Evolutionary conservation across 2,329 filamentous ascomycete species (phyloP), one percentile per base, ranked within the genome.

Genomic region (Phymatotrichopsis omnivora): DNA sequence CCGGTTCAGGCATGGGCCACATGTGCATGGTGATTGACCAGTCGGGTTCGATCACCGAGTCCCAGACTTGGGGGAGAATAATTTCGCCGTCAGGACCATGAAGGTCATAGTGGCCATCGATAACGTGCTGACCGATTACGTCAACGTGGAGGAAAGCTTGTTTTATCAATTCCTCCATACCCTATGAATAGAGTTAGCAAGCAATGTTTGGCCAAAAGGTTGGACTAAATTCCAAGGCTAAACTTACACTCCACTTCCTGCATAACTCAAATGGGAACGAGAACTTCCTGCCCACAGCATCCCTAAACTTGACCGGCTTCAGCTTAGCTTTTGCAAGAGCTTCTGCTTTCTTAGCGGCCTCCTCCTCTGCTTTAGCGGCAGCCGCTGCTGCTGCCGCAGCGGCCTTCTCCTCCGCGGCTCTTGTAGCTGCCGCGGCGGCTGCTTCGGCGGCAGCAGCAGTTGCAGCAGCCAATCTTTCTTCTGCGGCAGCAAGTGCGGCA

Each of bases 241-340:
- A 35, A 73, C 76, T 61, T 75, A 87, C 83, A 68, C 71, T 68
- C 85, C 85, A 93, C 2, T 80, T 91, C 59, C 78, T 76, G 64
- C 86, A 94, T 23, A 93, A 64, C 53, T 87, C 76, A 65, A 80
- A 94, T 1, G 87, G 87, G 60, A 95, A 94, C 64, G 78, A 91
- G 63, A 93, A 95, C 63, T 93, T 94, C 55, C 87, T 75, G 24
- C 85, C 84, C 12, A 95, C 78, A 1, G 86, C 86, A 61, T 95
- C 87, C 65, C 93, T 93, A 67, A 93, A 93, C 56, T 80, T 80
- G 62, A 94, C 84, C 2, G 83, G 84, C 32, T 78, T 70, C 62
- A 85, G 82, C 55, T 71, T 70, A 14, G 60, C 64, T 11, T 69
- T 70, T 30, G 79, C 74, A 50, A 72, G 72, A 51, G 72, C 72